A percentile compares a stretch with the other conserved stretches of the same genome.
These are phyloP conservation scores for Neurospora sp. DNA, from an alignment of 495 filamentous ascomycete species.

Conservation along the genomic window DNA sequence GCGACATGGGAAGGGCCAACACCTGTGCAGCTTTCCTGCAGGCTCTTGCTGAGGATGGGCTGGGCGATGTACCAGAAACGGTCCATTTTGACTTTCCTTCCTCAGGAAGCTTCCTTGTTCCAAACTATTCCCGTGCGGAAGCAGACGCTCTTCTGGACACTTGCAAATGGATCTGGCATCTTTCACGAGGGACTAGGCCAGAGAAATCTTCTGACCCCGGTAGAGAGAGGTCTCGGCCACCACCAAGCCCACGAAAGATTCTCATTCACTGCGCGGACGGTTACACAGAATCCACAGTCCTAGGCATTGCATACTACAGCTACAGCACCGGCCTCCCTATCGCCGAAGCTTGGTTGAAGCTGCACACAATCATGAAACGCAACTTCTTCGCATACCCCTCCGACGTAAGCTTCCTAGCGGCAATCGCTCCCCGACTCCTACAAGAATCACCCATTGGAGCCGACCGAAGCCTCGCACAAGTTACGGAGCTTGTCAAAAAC, in stretches of 20 bases:
- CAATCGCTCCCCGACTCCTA: conserved; percentile 63
- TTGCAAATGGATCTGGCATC: conserved; percentile 78
- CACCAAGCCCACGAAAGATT: conserved; percentile 46
- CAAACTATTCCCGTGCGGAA: conserved; percentile 68
- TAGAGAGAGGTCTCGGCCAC: conserved; percentile 17
- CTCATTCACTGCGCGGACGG: conserved; percentile 91
- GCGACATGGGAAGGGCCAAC: conserved; percentile 63
- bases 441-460: conserved; percentile 34
- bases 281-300: conserved; percentile 85
- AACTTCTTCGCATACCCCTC: conserved; percentile 96
- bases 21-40: conserved; percentile 35
- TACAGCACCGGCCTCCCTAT: conserved; percentile 73
- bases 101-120: conserved; percentile 78
- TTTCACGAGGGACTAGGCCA: conserved; percentile 50
- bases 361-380: conserved; percentile 70
- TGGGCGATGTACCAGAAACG: conserved; percentile 18
- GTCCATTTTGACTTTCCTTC: conserved; percentile 63
- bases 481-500: conserved; percentile 31
- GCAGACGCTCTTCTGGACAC: conserved; percentile 74
- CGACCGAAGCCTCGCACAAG: conserved; percentile 28
- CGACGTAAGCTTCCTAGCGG: conserved; percentile 68
- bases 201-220: neutral
- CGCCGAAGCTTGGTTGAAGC: conserved; percentile 73
- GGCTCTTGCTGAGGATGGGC: conserved; percentile 30
- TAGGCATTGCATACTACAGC: conserved; percentile 84